Conservation (phyloP, 2,329 filamentous ascomycete species). For the Phyllosticta citribraziliensis region DNA sequence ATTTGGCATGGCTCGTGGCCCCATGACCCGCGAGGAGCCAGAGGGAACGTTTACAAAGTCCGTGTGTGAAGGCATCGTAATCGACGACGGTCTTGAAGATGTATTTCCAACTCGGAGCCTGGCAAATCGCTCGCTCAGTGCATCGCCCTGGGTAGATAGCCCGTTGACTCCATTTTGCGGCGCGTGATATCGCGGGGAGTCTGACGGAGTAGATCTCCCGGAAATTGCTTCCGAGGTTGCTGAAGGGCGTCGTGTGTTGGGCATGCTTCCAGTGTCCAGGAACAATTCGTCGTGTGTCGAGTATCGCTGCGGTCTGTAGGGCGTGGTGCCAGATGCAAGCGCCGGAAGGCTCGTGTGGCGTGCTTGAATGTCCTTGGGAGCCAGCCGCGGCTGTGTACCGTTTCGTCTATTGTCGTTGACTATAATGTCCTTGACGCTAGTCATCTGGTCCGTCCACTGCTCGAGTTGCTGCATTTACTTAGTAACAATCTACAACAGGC, state of each 20-base stretch:
- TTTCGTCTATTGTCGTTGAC: conserved; percentile 44
- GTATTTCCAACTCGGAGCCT: conserved; percentile 16
- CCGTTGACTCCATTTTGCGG: conserved; percentile 26
- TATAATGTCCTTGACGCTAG: conserved; percentile 41
- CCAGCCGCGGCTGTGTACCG: conserved; percentile 37
- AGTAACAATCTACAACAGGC: background rate
- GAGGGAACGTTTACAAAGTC: conserved; percentile 19
- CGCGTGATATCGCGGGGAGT: conserved; percentile 37
- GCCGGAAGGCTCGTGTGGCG: background rate
- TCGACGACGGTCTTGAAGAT: conserved; percentile 15
- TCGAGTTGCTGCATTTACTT: background rate
- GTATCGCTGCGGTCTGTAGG: conserved; percentile 6
- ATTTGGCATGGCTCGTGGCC: conserved; percentile 34
- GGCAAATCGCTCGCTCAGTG: conserved; percentile 30
- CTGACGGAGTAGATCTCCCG: conserved; percentile 17
- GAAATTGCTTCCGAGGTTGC: conserved; percentile 18
- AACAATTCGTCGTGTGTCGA: conserved; percentile 11
- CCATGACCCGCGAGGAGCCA: background rate
- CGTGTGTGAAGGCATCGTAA: conserved; percentile 33
- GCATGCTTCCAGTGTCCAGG: conserved; percentile 13
- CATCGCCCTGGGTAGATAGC: conserved; percentile 12
- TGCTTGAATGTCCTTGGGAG: background rate
- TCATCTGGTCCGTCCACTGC: conserved; percentile 31
- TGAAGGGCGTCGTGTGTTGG: conserved; percentile 11
- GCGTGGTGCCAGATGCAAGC: background rate